Conservation (phyloP, 2,329 filamentous ascomycete genomes). For the Curvularia verruculosa region DNA sequence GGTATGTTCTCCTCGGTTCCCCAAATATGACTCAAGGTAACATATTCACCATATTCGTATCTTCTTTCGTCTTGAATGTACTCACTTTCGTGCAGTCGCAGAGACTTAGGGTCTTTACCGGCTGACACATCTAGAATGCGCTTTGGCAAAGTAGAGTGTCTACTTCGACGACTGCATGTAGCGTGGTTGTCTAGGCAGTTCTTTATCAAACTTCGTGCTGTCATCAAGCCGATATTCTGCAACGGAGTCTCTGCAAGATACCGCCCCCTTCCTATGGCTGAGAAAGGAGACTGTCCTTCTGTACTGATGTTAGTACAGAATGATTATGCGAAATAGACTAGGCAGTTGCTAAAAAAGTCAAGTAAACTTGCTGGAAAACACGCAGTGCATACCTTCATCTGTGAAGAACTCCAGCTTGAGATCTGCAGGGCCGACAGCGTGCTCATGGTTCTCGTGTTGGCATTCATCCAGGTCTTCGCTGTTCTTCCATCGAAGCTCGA, state of each 20-base stretch:
- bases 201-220: slow-evolving; percentile 36
- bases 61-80: slow-evolving; percentile 32
- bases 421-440: slow-evolving; percentile 37
- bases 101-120: slow-evolving; percentile 37
- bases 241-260: slow-evolving; percentile 39
- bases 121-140: slow-evolving; percentile 39
- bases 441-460: slow-evolving; percentile 30
- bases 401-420: slow-evolving; percentile 47
- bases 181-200: slow-evolving; percentile 40
- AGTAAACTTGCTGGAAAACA: background rate
- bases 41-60: slow-evolving; percentile 43
- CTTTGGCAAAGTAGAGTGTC: slow-evolving; percentile 35
- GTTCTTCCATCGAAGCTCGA: slow-evolving; percentile 43
- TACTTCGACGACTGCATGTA: slow-evolving; percentile 32
- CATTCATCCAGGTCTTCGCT: slow-evolving; percentile 23
- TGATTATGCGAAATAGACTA: slow-evolving; percentile 4
- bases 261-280: slow-evolving; percentile 44
- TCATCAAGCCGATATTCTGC: slow-evolving; percentile 36
- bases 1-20: slow-evolving; percentile 35
- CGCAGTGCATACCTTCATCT: slow-evolving; percentile 40
- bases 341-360: slow-evolving; percentile 8
- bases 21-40: slow-evolving; percentile 45
- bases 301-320: slow-evolving; percentile 22
- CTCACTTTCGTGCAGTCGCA: slow-evolving; percentile 39
- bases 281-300: slow-evolving; percentile 45